Evolutionary conservation across 1,139 yeast species (phyloP).

Genomic region (Saccharomyces hybrid): DNA sequence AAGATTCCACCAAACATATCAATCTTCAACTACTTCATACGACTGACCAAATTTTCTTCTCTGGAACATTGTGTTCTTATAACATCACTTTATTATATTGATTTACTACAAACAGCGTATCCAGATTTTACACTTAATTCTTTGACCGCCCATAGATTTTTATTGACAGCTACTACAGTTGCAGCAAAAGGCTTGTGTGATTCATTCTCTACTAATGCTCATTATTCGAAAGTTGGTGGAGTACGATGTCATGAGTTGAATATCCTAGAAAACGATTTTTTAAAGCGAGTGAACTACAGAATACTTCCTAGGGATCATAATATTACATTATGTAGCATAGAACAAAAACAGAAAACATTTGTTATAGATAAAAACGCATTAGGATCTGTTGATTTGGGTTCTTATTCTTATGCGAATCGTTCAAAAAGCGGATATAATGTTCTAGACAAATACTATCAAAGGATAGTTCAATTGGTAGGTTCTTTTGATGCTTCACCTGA

Average conservation of each 20-base stretch:
- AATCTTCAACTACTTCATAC: slow-evolving; percentile 62
- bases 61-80: slow-evolving; percentile 75
- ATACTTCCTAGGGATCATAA: slow-evolving; percentile 50
- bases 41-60: slow-evolving; percentile 78
- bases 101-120: slow-evolving; percentile 68
- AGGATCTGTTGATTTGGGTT: slow-evolving; percentile 1
- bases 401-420: slow-evolving; percentile 2
- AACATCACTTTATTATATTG: slow-evolving; percentile 81
- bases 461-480: slow-evolving; percentile 59
- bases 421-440: slow-evolving; percentile 35
- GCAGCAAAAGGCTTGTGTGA: slow-evolving; percentile 92
- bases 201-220: slow-evolving; percentile 85
- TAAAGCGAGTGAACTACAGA: slow-evolving; percentile 72
- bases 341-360: slow-evolving; percentile 22
- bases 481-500: slow-evolving; percentile 24
- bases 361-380: slow-evolving; percentile 12
- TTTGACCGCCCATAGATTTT: slow-evolving; percentile 85
- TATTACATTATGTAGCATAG: slow-evolving; percentile 30
- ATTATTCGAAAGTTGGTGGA: slow-evolving; percentile 95
- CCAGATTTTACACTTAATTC: slow-evolving; percentile 79
- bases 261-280: slow-evolving; percentile 79
- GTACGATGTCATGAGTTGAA: slow-evolving; percentile 79
- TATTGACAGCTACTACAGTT: slow-evolving; percentile 83
- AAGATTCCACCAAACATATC: slow-evolving; percentile 87
- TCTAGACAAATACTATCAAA: slow-evolving; percentile 51